Evolutionary conservation across 1,284 basidiomycete species (phyloP).

Genomic region (Fomes fomentarius): DNA sequence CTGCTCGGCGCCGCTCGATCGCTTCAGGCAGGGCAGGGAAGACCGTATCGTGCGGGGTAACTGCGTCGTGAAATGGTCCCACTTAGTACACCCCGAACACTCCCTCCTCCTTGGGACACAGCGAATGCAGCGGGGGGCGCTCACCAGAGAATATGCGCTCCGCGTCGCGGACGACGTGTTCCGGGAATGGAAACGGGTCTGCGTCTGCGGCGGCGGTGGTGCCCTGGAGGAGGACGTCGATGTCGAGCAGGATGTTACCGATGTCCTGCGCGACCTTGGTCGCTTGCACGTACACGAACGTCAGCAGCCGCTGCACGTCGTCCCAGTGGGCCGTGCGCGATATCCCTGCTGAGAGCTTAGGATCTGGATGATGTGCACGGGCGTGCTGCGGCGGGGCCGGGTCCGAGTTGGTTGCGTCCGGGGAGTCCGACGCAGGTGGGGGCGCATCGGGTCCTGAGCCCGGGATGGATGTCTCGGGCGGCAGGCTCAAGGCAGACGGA

Average conservation of each 20-base stretch:
- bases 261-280: conserved; percentile 68
- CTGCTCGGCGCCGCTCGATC: conserved; percentile 7
- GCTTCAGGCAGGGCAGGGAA: conserved; percentile 13
- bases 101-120: neutral
- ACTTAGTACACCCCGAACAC: too few relatives aligned
- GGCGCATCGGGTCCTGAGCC: neutral
- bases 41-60: conserved; percentile 16
- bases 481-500: neutral
- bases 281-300: conserved; percentile 76
- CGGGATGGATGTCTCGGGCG: neutral
- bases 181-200: conserved; percentile 44
- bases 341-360: too few relatives aligned
- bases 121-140: neutral
- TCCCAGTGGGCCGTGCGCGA: conserved; percentile 58
- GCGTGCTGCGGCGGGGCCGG: conserved; percentile 22
- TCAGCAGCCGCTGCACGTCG: conserved; percentile 66
- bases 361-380: too few relatives aligned
- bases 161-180: conserved; percentile 35
- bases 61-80: conserved; percentile 8
- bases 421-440: too few relatives aligned
- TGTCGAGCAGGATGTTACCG: conserved; percentile 67
- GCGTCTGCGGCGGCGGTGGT: too few relatives aligned
- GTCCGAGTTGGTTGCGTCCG: neutral
- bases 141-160: conserved; percentile 33
- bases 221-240: conserved; percentile 67